A percentile compares a stretch with the other conserved stretches of the same genome.
Conservation (phyloP, 2,329 filamentous ascomycete genomes). For the Scytalidium lignicola region DNA sequence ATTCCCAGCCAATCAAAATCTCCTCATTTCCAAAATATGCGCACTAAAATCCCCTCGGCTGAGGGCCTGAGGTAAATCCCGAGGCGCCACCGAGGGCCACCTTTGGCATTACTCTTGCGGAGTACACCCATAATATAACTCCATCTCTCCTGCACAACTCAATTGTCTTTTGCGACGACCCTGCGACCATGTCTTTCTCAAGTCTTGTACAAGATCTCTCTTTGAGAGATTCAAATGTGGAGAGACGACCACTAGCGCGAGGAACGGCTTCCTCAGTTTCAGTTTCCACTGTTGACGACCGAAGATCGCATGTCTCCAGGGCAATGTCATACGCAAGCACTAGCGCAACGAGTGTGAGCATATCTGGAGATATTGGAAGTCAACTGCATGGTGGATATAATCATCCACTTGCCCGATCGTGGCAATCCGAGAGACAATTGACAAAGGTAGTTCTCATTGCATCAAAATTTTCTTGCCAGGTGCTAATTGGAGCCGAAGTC, state of each 20-base stretch:
- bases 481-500: conserved; percentile 50
- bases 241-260: conserved; percentile 41
- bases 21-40: neutral
- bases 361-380: conserved; percentile 71
- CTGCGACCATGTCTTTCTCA: conserved; percentile 56
- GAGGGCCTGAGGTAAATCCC: neutral
- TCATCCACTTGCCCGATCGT: conserved; percentile 71
- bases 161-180: neutral
- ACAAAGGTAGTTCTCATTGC: conserved; percentile 59
- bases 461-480: conserved; percentile 2
- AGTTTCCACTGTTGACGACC: conserved; percentile 49
- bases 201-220: conserved; percentile 61
- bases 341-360: conserved; percentile 63
- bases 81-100: neutral
- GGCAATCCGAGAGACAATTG: conserved; percentile 80
- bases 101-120: too few relatives aligned
- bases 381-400: conserved; percentile 80
- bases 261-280: conserved; percentile 32
- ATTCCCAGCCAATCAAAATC: neutral
- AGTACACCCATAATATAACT: neutral
- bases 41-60: conserved; percentile 3
- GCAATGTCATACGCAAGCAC: conserved; percentile 64
- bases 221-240: conserved; percentile 42
- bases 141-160: neutral
- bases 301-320: conserved; percentile 55